Base-by-base conservation (phyloP, 306 rosid species). In the apple (Malus domestica) region DNA sequence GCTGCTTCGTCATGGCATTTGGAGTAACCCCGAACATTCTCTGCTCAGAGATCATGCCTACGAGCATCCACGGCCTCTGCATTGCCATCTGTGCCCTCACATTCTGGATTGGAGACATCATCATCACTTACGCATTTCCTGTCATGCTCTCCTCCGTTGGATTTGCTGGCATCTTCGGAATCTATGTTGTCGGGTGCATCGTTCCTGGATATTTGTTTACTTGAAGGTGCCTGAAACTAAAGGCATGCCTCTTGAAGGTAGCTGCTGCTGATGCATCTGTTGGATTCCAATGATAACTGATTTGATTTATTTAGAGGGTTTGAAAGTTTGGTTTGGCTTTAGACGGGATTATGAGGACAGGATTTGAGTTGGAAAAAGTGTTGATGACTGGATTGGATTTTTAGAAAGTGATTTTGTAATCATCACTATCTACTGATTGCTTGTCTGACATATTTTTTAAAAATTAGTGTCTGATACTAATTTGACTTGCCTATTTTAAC, bases 161-260 rank as follows among this genome's bases (percentile, higher is more conserved):
- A 61, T 90, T 86, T 5, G 54, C 81, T 0, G 90, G 97, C 22
- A 82, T 91, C 61, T 87, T 91, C 38, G 64, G 84, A 32, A 42
- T 91, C 74, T 91, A 86, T 46, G 89, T 29, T 29, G 30, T 29
- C 30, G 30, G 30, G 30, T 29, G 30, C 30, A 29, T 29, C 30
- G 30, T 87, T 77, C 97, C 7, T 89, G 86, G 89, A 74, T 87
- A 71, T 89, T 91, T 74, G 92, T 91, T 7, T 86, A 70, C 85
- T 75, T 86, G 68, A 91, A 89, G 78, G 92, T 87, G 52, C 92
- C 97, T 29, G 93, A 91, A 79, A 87, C 93, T 2, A 91, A 89
- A 83, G 96, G 93, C 75, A 91, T 91, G 97, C 92, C 93, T 76
- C 76, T 87, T 27, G 97, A 91, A 85, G 93, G 89, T 70, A 91